Conservation (phyloP, 2,329 filamentous ascomycete species). For the Aureobasidium sp. region DNA sequence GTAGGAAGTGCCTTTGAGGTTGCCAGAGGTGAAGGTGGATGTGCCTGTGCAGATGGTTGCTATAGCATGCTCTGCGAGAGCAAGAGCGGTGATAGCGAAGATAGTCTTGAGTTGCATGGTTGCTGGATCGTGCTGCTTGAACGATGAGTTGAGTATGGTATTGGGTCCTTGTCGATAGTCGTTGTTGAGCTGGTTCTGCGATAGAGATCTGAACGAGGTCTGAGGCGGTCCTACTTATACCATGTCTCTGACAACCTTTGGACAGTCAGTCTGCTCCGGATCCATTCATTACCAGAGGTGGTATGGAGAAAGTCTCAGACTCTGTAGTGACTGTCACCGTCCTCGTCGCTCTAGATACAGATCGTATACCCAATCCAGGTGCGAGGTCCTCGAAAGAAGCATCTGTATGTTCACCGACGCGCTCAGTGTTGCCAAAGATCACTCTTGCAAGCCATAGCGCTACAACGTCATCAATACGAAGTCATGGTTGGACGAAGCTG, state of each 20-base stretch:
- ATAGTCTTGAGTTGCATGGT: not conserved
- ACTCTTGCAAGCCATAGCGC: not conserved
- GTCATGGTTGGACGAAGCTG: not conserved
- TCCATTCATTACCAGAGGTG: not conserved
- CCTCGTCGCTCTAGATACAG: not conserved
- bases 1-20: not conserved
- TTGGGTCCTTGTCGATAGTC: not conserved
- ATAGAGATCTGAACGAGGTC: not conserved
- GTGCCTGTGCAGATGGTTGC: not conserved
- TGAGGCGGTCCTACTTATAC: not conserved
- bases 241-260: not conserved
- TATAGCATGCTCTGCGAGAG: not conserved
- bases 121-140: not conserved
- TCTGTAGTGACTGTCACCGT: not conserved
- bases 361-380: not conserved
- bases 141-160: not conserved
- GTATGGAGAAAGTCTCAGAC: not conserved
- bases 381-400: not conserved
- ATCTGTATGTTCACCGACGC: not conserved
- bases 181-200: not conserved
- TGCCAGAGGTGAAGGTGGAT: not conserved
- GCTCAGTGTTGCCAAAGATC: too few relatives aligned
- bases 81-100: not conserved
- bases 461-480: not conserved
- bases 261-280: not conserved